These are phyloP conservation scores for Austropuccinia psidii DNA, from an alignment of 1,284 basidiomycete genomes.

Conservation along the genomic window DNA sequence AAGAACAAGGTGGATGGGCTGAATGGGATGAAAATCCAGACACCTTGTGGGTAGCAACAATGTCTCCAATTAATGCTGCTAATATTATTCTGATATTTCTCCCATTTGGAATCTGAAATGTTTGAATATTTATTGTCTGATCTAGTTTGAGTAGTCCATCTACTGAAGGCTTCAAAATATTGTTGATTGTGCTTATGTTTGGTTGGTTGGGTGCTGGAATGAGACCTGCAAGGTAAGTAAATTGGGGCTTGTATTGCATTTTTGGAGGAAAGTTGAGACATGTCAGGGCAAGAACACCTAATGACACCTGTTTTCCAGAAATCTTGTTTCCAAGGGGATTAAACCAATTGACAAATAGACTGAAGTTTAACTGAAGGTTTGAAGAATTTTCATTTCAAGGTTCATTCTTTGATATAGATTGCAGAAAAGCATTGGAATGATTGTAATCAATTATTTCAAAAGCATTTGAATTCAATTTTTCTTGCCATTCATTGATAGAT, in stretches of 20 bases:
- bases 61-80: background rate
- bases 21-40: conserved; percentile 6
- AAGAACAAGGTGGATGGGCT: background rate
- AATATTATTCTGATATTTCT: background rate
- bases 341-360: conserved; percentile 9
- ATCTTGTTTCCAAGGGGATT: conserved; percentile 7
- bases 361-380: no score
- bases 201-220: background rate
- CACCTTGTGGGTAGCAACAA: conserved; percentile 7
- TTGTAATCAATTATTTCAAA: no score
- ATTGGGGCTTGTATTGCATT: background rate
- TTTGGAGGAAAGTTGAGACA: background rate
- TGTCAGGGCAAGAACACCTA: background rate
- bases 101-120: background rate
- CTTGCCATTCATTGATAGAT: no score
- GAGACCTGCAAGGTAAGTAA: background rate
- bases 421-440: no score
- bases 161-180: background rate
- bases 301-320: background rate
- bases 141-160: background rate
- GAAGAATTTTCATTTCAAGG: no score
- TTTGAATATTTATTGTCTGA: background rate
- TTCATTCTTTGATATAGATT: no score
- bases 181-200: conserved; percentile 1
- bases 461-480: no score